These are phyloP conservation scores for Jacaranda copaia DNA, from an alignment of 257 asterid species.

Conservation along the genomic window DNA sequence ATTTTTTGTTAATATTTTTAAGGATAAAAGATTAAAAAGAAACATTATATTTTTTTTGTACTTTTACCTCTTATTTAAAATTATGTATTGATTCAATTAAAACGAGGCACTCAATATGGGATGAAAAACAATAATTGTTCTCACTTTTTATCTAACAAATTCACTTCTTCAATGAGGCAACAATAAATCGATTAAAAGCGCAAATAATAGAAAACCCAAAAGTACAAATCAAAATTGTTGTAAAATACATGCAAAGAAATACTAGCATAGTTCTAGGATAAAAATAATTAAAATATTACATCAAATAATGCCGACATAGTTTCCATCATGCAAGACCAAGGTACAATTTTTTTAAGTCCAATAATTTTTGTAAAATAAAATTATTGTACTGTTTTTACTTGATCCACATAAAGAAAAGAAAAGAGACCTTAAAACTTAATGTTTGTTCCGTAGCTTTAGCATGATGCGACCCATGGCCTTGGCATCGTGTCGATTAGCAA, in stretches of 20 bases:
- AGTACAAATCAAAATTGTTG: too few relatives aligned
- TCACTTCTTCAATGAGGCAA: too few relatives aligned
- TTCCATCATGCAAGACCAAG: background rate
- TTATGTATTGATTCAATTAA: too few relatives aligned
- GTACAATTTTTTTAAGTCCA: background rate
- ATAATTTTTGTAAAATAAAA: background rate
- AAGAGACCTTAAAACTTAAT: constrained; percentile 11
- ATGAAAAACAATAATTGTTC: background rate
- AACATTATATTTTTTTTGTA: too few relatives aligned
- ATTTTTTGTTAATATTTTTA: too few relatives aligned
- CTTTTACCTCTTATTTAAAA: too few relatives aligned
- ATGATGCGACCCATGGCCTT: constrained; percentile 25
- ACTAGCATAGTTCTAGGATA: background rate
- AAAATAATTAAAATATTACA: background rate
- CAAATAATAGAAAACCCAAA: background rate
- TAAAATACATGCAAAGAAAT: too few relatives aligned
- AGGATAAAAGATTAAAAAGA: too few relatives aligned
- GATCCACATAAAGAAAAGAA: background rate
- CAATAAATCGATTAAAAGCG: too few relatives aligned
- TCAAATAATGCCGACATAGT: constrained; percentile 29
- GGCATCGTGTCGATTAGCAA: constrained; percentile 33
- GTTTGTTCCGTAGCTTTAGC: constrained; percentile 35
- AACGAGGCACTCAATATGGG: too few relatives aligned
- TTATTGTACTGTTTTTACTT: constrained; percentile 1
- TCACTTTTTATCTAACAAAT: background rate